Evolutionary conservation across 371 early-diverging fungal species (phyloP).

Genomic region (Mortierella polycephala): DNA sequence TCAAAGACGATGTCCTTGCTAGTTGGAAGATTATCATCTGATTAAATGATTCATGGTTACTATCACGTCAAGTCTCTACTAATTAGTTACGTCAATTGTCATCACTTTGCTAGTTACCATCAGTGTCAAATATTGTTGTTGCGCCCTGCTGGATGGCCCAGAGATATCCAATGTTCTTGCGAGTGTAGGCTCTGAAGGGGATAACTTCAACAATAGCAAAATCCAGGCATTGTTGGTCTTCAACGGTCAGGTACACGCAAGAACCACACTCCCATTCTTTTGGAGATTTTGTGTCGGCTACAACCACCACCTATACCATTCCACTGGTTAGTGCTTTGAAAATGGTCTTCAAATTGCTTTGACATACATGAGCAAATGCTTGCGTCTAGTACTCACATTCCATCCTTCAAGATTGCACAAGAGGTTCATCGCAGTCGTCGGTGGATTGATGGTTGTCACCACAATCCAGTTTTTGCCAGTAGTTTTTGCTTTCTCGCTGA

Average conservation of each 20-base stretch:
- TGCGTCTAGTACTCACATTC: not conserved
- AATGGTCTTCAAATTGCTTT: not conserved
- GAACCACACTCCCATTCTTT: constrained; percentile 4
- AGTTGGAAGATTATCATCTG: constrained; percentile 6
- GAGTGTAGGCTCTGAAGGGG: constrained; percentile 10
- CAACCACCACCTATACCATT: not conserved
- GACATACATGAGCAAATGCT: too few relatives aligned
- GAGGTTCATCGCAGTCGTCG: constrained; percentile 9
- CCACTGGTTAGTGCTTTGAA: not conserved
- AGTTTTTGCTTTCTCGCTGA: not conserved
- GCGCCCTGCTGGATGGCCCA: constrained; percentile 15
- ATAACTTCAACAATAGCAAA: constrained; percentile 1
- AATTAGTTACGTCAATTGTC: not conserved
- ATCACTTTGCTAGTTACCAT: not conserved
- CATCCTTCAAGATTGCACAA: constrained; percentile 14
- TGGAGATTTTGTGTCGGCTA: constrained; percentile 2
- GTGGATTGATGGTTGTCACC: constrained; percentile 2
- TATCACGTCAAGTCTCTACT: not conserved
- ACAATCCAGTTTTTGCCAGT: constrained; percentile 11
- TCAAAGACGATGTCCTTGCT: constrained; percentile 6
- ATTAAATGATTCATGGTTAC: not conserved
- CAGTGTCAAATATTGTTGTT: constrained; percentile 5
- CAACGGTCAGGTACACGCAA: constrained; percentile 11
- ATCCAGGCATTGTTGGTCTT: constrained; percentile 3
- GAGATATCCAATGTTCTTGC: constrained; percentile 16